Base-by-base conservation (phyloP, 768 basidiomycete genomes). In the Mycena sanguinolenta region DNA sequence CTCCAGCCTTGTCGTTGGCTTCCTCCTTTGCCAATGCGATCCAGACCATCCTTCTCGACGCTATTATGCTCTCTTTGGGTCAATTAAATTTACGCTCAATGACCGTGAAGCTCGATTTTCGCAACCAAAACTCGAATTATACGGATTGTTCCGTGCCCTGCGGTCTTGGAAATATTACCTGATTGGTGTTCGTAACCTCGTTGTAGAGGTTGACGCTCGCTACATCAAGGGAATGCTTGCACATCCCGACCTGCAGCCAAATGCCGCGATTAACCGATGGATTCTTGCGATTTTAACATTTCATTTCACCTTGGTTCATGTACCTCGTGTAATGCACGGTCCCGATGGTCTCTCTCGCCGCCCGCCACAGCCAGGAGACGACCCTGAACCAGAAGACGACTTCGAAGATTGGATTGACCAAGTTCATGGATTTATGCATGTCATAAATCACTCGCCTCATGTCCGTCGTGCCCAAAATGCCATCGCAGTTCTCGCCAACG, bases 181-280 rank as follows among this genome's bases (percentile, higher is more conserved):
- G 17, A 77, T 83, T 42, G 79, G 81, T 0, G 28, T 79, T 1
- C 73, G 74, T 2, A 78, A 80, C 42, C 72, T 85, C 0, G 65
- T 75, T 0, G 76, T 84, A 16, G 81, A 84, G 62, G 78, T 83
- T 2, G 81, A 85, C 62, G 82, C 82, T 0, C 72, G 75, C 19
- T 84, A 81, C 62, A 78, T 85, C 32, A 74, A 76, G 28, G 83
- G 81, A 2, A 84, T 82, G 81, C 65, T 79, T 19, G 73, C 66
- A 17, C 78, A 77, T n/a, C 81, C 71, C 2, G 75, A 76, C 63
- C 52, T 71, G 23, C 75, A 66, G 42, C 78, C 77, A 2, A 79
- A 69, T 49, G 70, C 74, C 0, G 53, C 67, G 1, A 75, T 81
- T 4, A 79, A 81, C 30, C 30, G 75, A 0, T 79, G 75, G 80